Conservation (phyloP, 176 grass and related monocot genomes). For the Juncus effusus region DNA sequence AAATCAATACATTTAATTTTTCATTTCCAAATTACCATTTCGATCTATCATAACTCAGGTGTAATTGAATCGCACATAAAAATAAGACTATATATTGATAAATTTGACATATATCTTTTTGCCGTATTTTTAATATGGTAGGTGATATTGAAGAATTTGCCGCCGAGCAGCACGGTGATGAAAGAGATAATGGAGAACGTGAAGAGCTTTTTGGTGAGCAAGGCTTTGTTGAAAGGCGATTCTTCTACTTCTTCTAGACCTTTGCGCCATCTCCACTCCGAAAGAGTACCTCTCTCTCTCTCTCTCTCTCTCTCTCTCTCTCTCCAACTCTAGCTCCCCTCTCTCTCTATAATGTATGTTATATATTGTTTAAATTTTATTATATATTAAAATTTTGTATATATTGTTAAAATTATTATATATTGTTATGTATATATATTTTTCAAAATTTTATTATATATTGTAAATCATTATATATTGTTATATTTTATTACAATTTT, state of each 20-base stretch:
- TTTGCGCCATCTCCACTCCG: conserved; percentile 54
- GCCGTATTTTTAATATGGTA: background rate
- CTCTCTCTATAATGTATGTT: background rate
- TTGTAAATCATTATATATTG: no score
- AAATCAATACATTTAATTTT: no score
- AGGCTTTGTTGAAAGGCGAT: conserved; percentile 74
- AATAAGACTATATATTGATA: no score
- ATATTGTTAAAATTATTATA: no score
- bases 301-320: background rate
- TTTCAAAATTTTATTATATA: no score
- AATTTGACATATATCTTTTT: no score
- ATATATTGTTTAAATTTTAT: background rate
- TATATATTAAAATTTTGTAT: no score
- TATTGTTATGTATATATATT: no score
- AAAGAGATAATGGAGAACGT: conserved; percentile 74
- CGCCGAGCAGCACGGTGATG: conserved; percentile 66
- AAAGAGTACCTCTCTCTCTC: conserved; percentile 42
- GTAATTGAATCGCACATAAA: no score
- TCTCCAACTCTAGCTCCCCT: background rate
- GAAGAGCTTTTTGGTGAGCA: conserved; percentile 67
- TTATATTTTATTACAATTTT: no score
- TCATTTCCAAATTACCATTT: no score
- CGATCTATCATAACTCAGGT: no score
- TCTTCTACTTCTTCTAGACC: conserved; percentile 36
- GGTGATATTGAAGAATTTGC: conserved; percentile 82